Conservation (phyloP, 257 asterid genomes). For the Capsicum pubescens region DNA sequence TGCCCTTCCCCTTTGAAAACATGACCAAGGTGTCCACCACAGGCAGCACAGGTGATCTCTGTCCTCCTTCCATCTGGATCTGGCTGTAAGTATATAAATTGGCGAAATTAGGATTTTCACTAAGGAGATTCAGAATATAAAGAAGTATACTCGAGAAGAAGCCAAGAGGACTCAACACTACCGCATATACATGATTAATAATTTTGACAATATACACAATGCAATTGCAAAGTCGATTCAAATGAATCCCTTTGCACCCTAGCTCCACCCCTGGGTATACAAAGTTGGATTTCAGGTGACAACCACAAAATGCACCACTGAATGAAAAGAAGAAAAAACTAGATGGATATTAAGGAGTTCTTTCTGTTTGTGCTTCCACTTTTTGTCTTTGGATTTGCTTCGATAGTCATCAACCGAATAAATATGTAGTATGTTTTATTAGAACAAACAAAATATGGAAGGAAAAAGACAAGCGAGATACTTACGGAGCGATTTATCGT, state of each 20-base stretch:
- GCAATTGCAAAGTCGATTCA: no score
- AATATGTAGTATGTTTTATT: not conserved
- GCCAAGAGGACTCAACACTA: no score
- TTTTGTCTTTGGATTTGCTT: no score
- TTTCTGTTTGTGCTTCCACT: no score
- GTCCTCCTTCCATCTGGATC: slow-evolving; percentile 89
- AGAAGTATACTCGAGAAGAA: no score
- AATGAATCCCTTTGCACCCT: no score
- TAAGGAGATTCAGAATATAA: no score
- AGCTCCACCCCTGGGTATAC: no score
- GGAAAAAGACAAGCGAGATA: not conserved
- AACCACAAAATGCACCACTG: not conserved
- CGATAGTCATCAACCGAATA: no score
- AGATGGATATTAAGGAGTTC: no score
- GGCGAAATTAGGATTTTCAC: not conserved
- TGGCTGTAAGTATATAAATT: slow-evolving; percentile 44
- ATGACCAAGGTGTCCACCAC: slow-evolving; percentile 84
- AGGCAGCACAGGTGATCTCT: slow-evolving; percentile 77
- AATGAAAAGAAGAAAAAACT: not conserved
- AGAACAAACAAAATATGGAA: not conserved
- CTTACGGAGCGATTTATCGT: slow-evolving; percentile 69
- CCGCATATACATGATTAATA: no score
- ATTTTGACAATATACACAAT: no score
- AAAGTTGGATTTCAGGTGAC: not conserved
- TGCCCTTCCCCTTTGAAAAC: slow-evolving; percentile 78